Conservation (phyloP, 2,329 filamentous ascomycete genomes). For the Monilinia polystroma region DNA sequence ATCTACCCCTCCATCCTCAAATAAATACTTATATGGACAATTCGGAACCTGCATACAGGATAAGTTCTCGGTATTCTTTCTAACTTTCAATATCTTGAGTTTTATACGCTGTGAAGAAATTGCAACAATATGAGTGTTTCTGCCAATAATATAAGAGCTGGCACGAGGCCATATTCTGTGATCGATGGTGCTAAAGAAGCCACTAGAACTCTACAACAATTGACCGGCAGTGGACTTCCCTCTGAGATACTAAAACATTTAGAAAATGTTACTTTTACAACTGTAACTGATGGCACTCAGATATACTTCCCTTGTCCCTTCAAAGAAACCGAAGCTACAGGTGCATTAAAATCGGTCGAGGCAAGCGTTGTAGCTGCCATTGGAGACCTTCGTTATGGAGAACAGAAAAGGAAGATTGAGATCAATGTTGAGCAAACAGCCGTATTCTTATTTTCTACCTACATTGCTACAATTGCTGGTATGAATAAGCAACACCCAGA, state of each 20-base stretch:
- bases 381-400: slow-evolving; percentile 53
- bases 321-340: slow-evolving; percentile 48
- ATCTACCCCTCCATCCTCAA: not conserved
- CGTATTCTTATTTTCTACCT: slow-evolving; percentile 58
- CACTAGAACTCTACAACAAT: slow-evolving; percentile 27
- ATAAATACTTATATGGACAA: not conserved
- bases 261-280: slow-evolving; percentile 33
- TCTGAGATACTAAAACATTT: slow-evolving; percentile 31
- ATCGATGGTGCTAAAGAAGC: slow-evolving; percentile 33
- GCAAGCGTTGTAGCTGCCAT: slow-evolving; percentile 56
- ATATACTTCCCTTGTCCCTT: slow-evolving; percentile 50
- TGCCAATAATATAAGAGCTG: not conserved
- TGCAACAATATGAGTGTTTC: slow-evolving; percentile 6
- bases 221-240: slow-evolving; percentile 31
- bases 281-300: slow-evolving; percentile 33
- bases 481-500: slow-evolving; percentile 49
- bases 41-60: not conserved
- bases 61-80: not conserved
- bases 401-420: slow-evolving; percentile 45
- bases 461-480: slow-evolving; percentile 55
- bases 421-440: slow-evolving; percentile 55
- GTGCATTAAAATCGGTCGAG: slow-evolving; percentile 48
- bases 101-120: not conserved
- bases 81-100: not conserved
- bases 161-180: slow-evolving; percentile 32